A percentile compares a stretch with the other conserved stretches of the same genome.
Conservation (phyloP, 2,329 filamentous ascomycete species). For the Sporothrix phasma region DNA sequence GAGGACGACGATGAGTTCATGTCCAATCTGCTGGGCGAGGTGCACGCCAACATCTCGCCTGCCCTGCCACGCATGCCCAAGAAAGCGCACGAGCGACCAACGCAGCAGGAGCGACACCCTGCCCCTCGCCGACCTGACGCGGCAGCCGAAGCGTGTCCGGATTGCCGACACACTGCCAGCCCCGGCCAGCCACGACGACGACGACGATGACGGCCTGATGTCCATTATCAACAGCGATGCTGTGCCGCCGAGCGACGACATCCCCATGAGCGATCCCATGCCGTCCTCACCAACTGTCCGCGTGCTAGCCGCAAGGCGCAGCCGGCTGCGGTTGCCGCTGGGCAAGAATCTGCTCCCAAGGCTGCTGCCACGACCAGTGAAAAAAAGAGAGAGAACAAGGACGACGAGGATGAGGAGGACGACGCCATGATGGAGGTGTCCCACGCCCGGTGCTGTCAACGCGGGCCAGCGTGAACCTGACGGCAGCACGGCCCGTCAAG, state of each 20-base stretch:
- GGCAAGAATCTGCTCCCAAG: neutral
- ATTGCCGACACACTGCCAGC: constrained; percentile 39
- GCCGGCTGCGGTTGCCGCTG: constrained; percentile 31
- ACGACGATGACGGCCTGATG: constrained; percentile 44
- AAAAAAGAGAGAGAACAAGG: constrained; percentile 38
- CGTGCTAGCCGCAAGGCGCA: constrained; percentile 60
- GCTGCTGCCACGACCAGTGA: neutral
- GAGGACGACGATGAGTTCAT: constrained; percentile 87
- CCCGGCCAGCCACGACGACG: constrained; percentile 41
- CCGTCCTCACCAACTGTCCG: constrained; percentile 82
- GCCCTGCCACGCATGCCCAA: constrained; percentile 47
- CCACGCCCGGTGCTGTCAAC: constrained; percentile 59
- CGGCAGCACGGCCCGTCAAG: constrained; percentile 66
- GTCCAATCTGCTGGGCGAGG: constrained; percentile 71
- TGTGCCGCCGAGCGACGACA: constrained; percentile 29
- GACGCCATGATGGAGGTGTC: constrained; percentile 84
- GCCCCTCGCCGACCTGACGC: constrained; percentile 57
- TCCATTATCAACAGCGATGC: constrained; percentile 49
- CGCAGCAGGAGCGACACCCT: constrained; percentile 64
- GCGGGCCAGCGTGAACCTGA: constrained; percentile 71
- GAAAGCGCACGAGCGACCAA: constrained; percentile 63
- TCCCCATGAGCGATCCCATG: constrained; percentile 74
- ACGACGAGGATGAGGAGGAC: constrained; percentile 60
- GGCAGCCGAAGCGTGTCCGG: constrained; percentile 49
- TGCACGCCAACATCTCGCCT: constrained; percentile 61